Conservation (phyloP, 352 stramenopile genomes). For the Phytophthora colocasiae region DNA sequence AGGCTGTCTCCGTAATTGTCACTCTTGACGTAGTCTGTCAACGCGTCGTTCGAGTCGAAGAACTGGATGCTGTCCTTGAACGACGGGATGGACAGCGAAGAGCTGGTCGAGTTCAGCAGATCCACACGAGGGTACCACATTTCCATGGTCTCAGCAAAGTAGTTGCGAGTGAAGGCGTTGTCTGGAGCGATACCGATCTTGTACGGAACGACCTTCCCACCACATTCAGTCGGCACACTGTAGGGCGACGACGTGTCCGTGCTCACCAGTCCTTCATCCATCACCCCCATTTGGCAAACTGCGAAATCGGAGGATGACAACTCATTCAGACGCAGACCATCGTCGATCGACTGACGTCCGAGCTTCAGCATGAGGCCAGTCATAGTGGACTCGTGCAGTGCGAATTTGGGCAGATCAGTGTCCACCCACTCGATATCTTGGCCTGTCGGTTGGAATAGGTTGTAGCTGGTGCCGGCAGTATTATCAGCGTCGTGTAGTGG, state of each 20-base stretch:
- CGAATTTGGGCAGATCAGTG: conserved; percentile 47
- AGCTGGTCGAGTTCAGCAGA: conserved; percentile 32
- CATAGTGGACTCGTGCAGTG: conserved; percentile 56
- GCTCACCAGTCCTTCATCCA: conserved; percentile 42
- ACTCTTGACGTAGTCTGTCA: conserved; percentile 56
- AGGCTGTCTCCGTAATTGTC: conserved; percentile 52
- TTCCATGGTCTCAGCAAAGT: conserved; percentile 57
- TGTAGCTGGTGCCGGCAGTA: conserved; percentile 45
- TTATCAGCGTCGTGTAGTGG: conserved; percentile 5
- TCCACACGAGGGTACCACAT: conserved; percentile 66
- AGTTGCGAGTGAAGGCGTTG: conserved; percentile 60
- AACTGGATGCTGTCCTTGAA: conserved; percentile 60
- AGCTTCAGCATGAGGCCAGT: conserved; percentile 62
- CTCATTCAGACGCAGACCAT: conserved; percentile 48
- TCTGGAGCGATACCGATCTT: conserved; percentile 64
- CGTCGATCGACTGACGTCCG: conserved; percentile 41
- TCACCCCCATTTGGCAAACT: too few relatives aligned
- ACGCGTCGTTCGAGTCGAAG: conserved; percentile 44
- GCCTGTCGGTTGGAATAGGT: conserved; percentile 49
- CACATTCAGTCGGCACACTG: conserved; percentile 40
- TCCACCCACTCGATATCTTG: conserved; percentile 43
- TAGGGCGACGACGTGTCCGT: conserved; percentile 40
- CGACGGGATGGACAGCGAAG: conserved; percentile 41
- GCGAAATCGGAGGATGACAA: too few relatives aligned
- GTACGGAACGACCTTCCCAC: conserved; percentile 50